Evolutionary conservation across 345 rosid genomes (phyloP), one percentile per base, ranked within the genome.

Genomic region (Sisymbrium irio): DNA sequence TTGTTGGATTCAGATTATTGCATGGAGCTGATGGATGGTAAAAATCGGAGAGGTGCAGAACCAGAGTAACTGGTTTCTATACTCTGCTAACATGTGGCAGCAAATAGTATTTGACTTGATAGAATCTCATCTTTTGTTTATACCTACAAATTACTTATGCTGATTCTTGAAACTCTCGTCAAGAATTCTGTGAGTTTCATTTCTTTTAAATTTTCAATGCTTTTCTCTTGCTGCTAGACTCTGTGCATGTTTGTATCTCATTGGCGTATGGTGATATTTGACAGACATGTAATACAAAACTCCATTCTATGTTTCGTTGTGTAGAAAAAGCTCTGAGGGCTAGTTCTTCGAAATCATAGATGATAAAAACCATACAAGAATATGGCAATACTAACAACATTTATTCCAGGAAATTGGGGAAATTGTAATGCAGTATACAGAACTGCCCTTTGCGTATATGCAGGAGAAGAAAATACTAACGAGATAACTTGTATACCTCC

Each of bases 391-490:
- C 25, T 22, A 22, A 18, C 18, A 22, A 58, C 44, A 58, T 10
- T 22, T 22, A 22, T 22, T 14, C 9, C 49, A 54, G n/a, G 6
- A 20, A 28, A 30, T n/a, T 30, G 3, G 60, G 37, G 39, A 55
- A 28, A 55, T 32, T 25, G 5, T 27, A 14, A 17, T 54, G 37
- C 9, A 2, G 3, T 28, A 30, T 14, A 8, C 1, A 28, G 19
- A 57, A 13, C 35, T 14, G 20, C 22, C 11, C 0, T 22, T 64
- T 62, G 44, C 33, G 22, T 1, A 42, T 33, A 15, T 73, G 32
- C 8, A 73, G 77, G 77, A 33, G 77, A 73, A 9, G 71, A 64
- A 44, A 35, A 73, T 65, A 3, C 14, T 2, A 58, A 64, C 0
- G 71, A 64, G 47, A 5, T 73, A 12, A 65, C 71, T n/a, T n/a